A percentile compares a stretch with the other conserved stretches of the same genome.
Evolutionary conservation across 73 alveolate genomes (phyloP).

Genomic region (Tetrahymena borealis): DNA sequence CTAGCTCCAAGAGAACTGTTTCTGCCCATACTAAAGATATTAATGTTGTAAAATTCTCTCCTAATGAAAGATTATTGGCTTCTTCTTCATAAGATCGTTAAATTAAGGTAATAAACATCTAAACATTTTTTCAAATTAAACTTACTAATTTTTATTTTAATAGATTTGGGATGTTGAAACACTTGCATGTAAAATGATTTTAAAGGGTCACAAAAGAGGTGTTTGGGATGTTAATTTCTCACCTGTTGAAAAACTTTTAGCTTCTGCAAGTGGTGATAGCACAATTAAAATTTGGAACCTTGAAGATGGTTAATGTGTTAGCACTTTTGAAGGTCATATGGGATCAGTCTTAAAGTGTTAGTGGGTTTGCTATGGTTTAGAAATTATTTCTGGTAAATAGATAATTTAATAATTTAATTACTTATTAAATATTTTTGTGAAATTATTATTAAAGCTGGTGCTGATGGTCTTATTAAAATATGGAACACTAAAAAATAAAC

Average conservation of each 20-base stretch:
- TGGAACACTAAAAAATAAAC: constrained; percentile 91
- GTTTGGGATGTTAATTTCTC: constrained; percentile 91
- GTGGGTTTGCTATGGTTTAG: constrained; percentile 80
- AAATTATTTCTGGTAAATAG: constrained; percentile 66
- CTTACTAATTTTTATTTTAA: constrained; percentile 8
- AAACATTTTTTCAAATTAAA: constrained; percentile 18
- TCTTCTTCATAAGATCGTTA: constrained; percentile 90
- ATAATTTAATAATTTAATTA: neutral
- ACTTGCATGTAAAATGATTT: constrained; percentile 15
- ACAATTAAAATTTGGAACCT: constrained; percentile 88
- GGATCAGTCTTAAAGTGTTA: constrained; percentile 69
- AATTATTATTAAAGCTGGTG: constrained; percentile 16
- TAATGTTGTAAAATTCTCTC: constrained; percentile 83
- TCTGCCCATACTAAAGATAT: constrained; percentile 90
- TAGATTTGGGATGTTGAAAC: constrained; percentile 40
- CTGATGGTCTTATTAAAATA: constrained; percentile 82
- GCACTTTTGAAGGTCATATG: constrained; percentile 84
- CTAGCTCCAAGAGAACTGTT: constrained; percentile 65
- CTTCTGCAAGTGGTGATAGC: constrained; percentile 91
- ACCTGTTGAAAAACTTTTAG: constrained; percentile 87
- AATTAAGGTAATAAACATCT: constrained; percentile 48
- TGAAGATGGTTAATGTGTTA: constrained; percentile 67
- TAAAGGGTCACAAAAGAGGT: constrained; percentile 95
- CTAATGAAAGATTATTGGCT: constrained; percentile 87
- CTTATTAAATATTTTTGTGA: neutral